Evolutionary conservation across 306 rosid genomes (phyloP), one percentile per base, ranked within the genome.

Genomic region (Bauhinia variegata): DNA sequence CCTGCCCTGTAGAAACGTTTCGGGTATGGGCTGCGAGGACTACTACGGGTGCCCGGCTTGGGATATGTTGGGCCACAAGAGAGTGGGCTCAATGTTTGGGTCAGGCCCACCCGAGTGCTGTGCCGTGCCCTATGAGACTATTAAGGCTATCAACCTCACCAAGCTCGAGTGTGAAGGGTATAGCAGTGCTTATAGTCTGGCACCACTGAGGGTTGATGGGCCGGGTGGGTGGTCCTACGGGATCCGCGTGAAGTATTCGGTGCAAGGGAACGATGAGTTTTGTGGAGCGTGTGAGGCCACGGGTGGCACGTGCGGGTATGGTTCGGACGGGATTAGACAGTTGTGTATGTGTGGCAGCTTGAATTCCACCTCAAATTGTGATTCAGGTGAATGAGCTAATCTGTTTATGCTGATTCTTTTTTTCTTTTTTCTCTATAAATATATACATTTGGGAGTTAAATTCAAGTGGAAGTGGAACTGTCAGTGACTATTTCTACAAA

Each of bases 21-120:
- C 99, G 0, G 95, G 97, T 0, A 82, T 95, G 96, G 83, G 99
- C 5, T 95, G 99, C 28, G 96, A 95, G 75, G 97, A 90, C 51
- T 95, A 85, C 49, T 87, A 86, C 13, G 85, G 58, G 50, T 95
- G 99, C 53, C 96, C 97, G 0, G 99, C 91, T 0, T 95, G 99
- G 99, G 89, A 83, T 11, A 23, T 52, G 39, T 7, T 88, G 80
- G 99, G 96, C 75, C 97, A 72, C 4, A 83, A 81, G 11, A 16
- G 30, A 14, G 15, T 47, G 19, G 85, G 88, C 38, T 75, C 85
- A 0, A 61, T 63, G 41, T 87, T 76, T 11, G 96, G 97, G 43
- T 55, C 91, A 0, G 92, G 92, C 52, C 97, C 99, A 4, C 97
- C 92, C 0, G 86, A 85, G 54, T 95, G 99, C 7, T 95, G 99